Conservation (phyloP, 805 yeast genomes). For the Metahyphopichia silvanorum region DNA sequence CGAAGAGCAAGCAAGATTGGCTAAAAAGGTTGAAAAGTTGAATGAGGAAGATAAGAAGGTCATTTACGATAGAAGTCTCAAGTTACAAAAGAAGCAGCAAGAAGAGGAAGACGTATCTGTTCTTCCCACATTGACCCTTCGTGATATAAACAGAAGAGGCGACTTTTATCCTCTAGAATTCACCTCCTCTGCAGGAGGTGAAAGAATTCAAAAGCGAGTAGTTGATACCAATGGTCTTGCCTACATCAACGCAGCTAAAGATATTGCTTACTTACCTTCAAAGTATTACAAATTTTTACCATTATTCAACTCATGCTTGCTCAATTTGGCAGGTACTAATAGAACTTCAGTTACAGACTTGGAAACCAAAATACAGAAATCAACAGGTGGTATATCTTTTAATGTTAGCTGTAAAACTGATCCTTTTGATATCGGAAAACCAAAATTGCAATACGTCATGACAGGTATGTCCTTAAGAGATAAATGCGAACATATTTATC, state of each 20-base stretch:
- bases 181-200: slow-evolving; percentile 22
- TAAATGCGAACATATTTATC: slow-evolving; percentile 58
- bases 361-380: slow-evolving; percentile 77
- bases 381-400: slow-evolving; percentile 84
- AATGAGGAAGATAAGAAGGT: slow-evolving; percentile 53
- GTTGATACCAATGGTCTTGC: slow-evolving; percentile 79
- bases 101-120: slow-evolving; percentile 70
- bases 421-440: slow-evolving; percentile 45
- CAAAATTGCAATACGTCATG: slow-evolving; percentile 53
- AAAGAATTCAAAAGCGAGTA: slow-evolving; percentile 44
- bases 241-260: slow-evolving; percentile 67
- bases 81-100: slow-evolving; percentile 61
- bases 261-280: slow-evolving; percentile 55
- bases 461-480: slow-evolving; percentile 69
- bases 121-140: slow-evolving; percentile 71
- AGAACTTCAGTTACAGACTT: slow-evolving; percentile 68
- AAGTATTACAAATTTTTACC: slow-evolving; percentile 70
- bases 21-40: slow-evolving; percentile 39
- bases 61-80: slow-evolving; percentile 58
- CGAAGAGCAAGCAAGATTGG: slow-evolving; percentile 58
- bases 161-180: slow-evolving; percentile 29
- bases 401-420: slow-evolving; percentile 54
- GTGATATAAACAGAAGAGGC: slow-evolving; percentile 67
- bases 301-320: slow-evolving; percentile 72
- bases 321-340: slow-evolving; percentile 80